Evolutionary conservation across 305 asterid species (phyloP), one percentile per base, ranked within the genome.

Genomic region (Rubia tinctorum): DNA sequence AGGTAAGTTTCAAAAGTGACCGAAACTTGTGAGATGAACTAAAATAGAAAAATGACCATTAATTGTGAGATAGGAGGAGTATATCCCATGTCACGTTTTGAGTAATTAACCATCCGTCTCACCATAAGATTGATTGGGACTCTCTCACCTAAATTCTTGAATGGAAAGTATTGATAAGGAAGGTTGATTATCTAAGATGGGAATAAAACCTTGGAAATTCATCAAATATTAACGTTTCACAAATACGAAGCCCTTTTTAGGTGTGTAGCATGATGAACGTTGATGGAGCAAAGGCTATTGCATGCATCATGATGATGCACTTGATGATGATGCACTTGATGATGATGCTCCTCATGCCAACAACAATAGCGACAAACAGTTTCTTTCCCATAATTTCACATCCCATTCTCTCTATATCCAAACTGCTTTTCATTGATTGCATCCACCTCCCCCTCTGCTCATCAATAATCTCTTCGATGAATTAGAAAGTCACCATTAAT

Each of bases 281-380:
- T 0, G n/a, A 34, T 71, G 87, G 86, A 75, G 88, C 88, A 71
- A 74, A 39, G 27, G 6, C 8, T 34, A 7, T 49, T 71, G 55
- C 73, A 53, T 80, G 81, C 89, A 84, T 83, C 89, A 87, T 85
- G 69, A 84, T 84, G 84, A 75, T 76, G 83, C 75, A 76, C 77
- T 81, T 85, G 84, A 87, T 85, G 85, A 68, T 89, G 90, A 81
- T 83, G 69, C 89, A 76, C 77, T 81, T 85, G 84, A 87, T 85
- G 85, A 68, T 89, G 90, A 81, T 83, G 69, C 89, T 90, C 91
- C 89, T 90, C 91, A 82, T 80, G 87, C 78, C 73, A 69, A 73
- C 75, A 64, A 76, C 85, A 82, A 82, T 51, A 45, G 37, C 55
- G 47, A 49, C 18, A 17, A 75, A 75, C 45, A 45, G 30, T 22